phyloP scores from a whole-genome alignment of 2,329 filamentous ascomycete genomes.

The Botrytis cinerea region DNA sequence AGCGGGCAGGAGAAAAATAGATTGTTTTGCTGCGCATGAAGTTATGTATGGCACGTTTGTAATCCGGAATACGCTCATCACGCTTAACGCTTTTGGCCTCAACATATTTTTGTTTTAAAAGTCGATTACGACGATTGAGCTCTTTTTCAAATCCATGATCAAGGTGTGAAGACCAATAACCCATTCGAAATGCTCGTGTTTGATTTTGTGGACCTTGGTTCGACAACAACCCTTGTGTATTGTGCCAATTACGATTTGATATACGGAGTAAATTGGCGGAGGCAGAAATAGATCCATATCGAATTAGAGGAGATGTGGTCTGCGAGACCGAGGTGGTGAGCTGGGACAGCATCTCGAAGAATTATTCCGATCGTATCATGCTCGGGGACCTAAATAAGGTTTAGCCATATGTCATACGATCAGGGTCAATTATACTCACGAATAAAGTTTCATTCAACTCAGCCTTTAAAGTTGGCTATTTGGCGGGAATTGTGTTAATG shows the following conservation, averaged over 20 bases:
- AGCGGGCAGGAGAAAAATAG: not conserved
- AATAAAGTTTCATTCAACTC: not conserved
- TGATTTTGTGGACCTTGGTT: not conserved
- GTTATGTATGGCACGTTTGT: constrained; percentile 9
- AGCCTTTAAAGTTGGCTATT: not conserved
- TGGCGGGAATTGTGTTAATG: not conserved
- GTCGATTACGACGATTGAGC: constrained; percentile 48
- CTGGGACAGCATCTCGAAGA: constrained; percentile 37
- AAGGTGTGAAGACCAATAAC: constrained; percentile 48
- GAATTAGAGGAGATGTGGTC: constrained; percentile 25
- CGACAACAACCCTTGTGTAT: constrained; percentile 41
- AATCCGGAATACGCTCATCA: constrained; percentile 31
- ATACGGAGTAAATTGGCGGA: constrained; percentile 28
- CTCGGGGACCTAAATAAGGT: constrained; percentile 12
- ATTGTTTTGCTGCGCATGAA: constrained; percentile 16
- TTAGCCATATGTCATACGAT: not conserved
- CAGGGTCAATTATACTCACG: not conserved
- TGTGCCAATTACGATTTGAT: constrained; percentile 29
- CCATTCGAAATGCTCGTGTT: constrained; percentile 52
- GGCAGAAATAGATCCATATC: constrained; percentile 23
- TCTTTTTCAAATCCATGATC: constrained; percentile 48
- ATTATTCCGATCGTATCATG: constrained; percentile 32
- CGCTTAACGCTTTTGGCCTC: constrained; percentile 42
- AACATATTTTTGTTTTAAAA: constrained; percentile 49
- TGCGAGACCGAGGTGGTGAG: constrained; percentile 30